Evolutionary conservation across 2,329 filamentous ascomycete species (phyloP).

Genomic region (Xylaria sp.): DNA sequence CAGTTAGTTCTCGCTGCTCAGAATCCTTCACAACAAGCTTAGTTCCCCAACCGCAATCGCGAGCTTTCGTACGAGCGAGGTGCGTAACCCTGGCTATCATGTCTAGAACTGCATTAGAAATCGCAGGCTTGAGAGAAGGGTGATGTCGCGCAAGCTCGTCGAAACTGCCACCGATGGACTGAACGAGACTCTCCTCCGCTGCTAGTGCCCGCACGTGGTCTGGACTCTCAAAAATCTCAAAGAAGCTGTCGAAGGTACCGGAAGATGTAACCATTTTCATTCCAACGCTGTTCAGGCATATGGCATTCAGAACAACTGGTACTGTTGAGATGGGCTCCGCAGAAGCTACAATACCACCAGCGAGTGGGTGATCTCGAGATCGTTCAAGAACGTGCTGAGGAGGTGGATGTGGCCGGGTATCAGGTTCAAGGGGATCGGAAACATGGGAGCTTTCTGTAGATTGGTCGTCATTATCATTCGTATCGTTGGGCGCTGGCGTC

Average conservation of each 20-base stretch:
- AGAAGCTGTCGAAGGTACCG: conserved; percentile 80
- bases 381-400: conserved; percentile 55
- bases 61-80: conserved; percentile 73
- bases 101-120: conserved; percentile 83
- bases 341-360: conserved; percentile 81
- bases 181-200: conserved; percentile 70
- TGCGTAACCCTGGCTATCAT: conserved; percentile 85
- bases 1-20: conserved; percentile 63
- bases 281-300: conserved; percentile 87
- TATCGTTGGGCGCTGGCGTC: conserved; percentile 39
- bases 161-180: conserved; percentile 80
- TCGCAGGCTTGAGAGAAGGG: conserved; percentile 77
- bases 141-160: conserved; percentile 96
- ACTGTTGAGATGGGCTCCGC: conserved; percentile 87
- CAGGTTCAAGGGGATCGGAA: conserved; percentile 46
- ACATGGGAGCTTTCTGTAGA: conserved; percentile 49
- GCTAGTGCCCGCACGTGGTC: conserved; percentile 86
- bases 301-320: conserved; percentile 87
- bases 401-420: conserved; percentile 58
- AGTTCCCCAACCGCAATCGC: conserved; percentile 73
- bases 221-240: conserved; percentile 96
- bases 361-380: conserved; percentile 54
- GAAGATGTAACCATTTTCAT: conserved; percentile 88
- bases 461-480: conserved; percentile 43
- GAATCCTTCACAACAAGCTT: conserved; percentile 72